Conservation (phyloP, 2,329 filamentous ascomycete species). For the Huntiella decipiens region DNA sequence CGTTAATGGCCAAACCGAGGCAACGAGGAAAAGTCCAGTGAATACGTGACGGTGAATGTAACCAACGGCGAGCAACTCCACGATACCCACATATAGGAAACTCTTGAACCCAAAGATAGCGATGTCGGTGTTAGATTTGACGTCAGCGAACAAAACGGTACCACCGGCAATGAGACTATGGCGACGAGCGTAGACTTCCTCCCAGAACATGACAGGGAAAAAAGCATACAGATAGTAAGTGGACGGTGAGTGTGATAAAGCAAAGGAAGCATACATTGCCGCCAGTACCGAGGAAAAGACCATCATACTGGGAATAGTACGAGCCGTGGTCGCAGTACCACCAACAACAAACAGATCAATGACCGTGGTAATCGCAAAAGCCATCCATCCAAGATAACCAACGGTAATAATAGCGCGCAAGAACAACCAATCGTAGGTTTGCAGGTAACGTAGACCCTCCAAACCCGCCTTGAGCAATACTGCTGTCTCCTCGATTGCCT, state of each 20-base stretch:
- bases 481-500: constrained; percentile 62
- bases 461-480: constrained; percentile 59
- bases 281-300: constrained; percentile 62
- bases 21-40: constrained; percentile 59
- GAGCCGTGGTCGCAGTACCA: constrained; percentile 42
- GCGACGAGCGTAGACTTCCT: constrained; percentile 71
- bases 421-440: constrained; percentile 98
- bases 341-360: constrained; percentile 75
- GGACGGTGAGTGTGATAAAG: constrained; percentile 57
- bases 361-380: constrained; percentile 75
- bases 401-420: constrained; percentile 70
- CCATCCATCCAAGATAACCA: constrained; percentile 91
- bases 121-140: constrained; percentile 39
- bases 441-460: constrained; percentile 74
- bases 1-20: constrained; percentile 55
- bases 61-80: constrained; percentile 75
- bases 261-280: constrained; percentile 57
- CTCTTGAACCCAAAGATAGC: constrained; percentile 43
- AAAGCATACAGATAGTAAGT: constrained; percentile 84
- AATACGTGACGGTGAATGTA: constrained; percentile 84
- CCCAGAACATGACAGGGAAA: constrained; percentile 92
- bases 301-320: constrained; percentile 38
- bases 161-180: constrained; percentile 48
- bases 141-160: constrained; percentile 47
- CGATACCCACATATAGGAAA: constrained; percentile 49